Conservation (phyloP, 2,329 filamentous ascomycete genomes). For the Epichloe aotearoae region DNA sequence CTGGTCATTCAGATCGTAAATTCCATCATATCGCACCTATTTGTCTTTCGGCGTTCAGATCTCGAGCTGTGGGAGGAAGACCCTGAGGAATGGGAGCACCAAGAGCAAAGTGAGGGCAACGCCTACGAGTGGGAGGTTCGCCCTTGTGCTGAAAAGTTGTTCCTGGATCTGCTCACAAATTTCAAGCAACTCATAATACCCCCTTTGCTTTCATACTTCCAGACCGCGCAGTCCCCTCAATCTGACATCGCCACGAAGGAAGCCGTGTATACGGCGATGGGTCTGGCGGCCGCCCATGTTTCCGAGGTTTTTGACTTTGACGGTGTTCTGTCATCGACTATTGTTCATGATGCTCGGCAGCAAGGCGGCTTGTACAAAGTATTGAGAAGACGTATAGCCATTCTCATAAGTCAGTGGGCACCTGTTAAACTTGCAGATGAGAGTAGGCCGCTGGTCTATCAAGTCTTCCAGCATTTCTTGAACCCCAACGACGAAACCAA, state of each 20-base stretch:
- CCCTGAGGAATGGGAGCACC: constrained; percentile 88
- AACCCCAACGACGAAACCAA: constrained; percentile 66
- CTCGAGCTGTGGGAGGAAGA: constrained; percentile 88
- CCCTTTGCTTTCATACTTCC: constrained; percentile 72
- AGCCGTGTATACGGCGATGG: constrained; percentile 87
- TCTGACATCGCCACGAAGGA: constrained; percentile 74
- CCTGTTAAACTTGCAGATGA: constrained; percentile 58
- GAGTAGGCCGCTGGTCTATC: constrained; percentile 64
- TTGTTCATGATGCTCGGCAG: constrained; percentile 66
- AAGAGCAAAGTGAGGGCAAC: constrained; percentile 71
- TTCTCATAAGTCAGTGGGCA: constrained; percentile 83
- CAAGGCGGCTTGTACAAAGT: constrained; percentile 56
- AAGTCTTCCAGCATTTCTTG: constrained; percentile 79
- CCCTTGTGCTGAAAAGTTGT: constrained; percentile 85
- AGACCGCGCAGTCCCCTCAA: constrained; percentile 53
- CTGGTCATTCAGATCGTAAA: constrained; percentile 75
- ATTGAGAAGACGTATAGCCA: constrained; percentile 73
- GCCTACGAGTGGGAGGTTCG: constrained; percentile 88
- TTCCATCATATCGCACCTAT: constrained; percentile 72
- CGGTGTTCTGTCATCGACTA: constrained; percentile 56
- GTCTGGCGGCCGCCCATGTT: constrained; percentile 67
- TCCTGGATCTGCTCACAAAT: constrained; percentile 79
- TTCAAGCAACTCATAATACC: constrained; percentile 72
- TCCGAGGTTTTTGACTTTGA: constrained; percentile 71
- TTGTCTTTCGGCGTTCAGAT: constrained; percentile 75